Base-by-base conservation (phyloP, 345 rosid species). In the Eucalyptus camaldulensis region DNA sequence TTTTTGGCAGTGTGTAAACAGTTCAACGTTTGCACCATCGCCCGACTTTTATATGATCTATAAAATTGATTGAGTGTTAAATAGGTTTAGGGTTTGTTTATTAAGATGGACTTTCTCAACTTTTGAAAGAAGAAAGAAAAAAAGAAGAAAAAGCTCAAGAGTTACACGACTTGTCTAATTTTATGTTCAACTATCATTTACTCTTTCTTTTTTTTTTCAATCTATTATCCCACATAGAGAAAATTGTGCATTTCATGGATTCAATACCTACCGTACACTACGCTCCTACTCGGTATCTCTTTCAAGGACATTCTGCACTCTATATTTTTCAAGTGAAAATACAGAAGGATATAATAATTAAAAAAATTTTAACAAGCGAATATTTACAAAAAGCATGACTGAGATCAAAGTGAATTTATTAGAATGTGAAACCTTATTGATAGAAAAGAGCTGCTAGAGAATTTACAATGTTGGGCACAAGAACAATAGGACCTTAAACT, bases 161-260 rank as follows among this genome's bases (percentile, higher is more conserved):
- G 5, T 65, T n/a, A 8, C 37, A 8, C 0, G 3, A 65, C 76
- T n/a, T 5, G 3, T 65, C 11, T n/a, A n/a, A n/a, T n/a, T n/a
- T 65, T n/a, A 65, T n/a, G 76, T 65, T n/a, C 6, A 8, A 15
- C 76, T n/a, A n/a, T 65, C 76, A 65, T 65, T n/a, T n/a, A 65
- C 72, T 13, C 11, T 56, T 2, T 25, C 6, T 4, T 2, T 25
- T 25, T 5, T 27, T 27, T 53, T 53, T 53, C 19, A 27, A 62
- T 62, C 69, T 27, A 3, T 62, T 29, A 62, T 27, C 17, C 69
- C 33, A 13, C 69, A 6, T 29, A 13, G 15, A 62, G 31, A 60
- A 60, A 60, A 5, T 24, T 56, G 29, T 25, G 29, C 62, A 24
- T 56, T 56, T 56, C 13, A 24, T n/a, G 19, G 10, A 65, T 65